phyloP scores from a whole-genome alignment of 1,139 yeast genomes.

The Yamadazyma atmosphaerica region DNA sequence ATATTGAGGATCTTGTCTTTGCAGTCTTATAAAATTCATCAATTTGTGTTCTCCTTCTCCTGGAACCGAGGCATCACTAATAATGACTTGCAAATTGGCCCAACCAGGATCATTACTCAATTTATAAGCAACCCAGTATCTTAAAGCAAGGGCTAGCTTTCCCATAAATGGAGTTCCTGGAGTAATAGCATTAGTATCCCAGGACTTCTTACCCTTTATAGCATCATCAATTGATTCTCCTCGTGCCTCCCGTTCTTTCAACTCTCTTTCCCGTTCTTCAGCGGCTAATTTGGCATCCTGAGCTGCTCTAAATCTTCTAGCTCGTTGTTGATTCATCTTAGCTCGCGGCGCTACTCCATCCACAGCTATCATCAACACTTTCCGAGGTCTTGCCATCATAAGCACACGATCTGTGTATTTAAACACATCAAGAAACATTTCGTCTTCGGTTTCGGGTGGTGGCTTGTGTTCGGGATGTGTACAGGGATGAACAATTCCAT shows the following conservation, averaged over 20 bases:
- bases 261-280: conserved; percentile 57
- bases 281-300: conserved; percentile 74
- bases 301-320: conserved; percentile 94
- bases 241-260: conserved; percentile 50
- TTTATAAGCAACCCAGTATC: conserved; percentile 90
- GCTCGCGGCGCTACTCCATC: conserved; percentile 99
- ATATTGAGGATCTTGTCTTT: conserved; percentile 71
- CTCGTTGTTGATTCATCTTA: conserved; percentile 97
- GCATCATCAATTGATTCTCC: conserved; percentile 71
- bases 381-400: conserved; percentile 93
- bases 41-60: conserved; percentile 99
- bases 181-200: conserved; percentile 94
- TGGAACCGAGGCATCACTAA: conserved; percentile 97
- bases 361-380: conserved; percentile 89
- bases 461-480: conserved; percentile 95
- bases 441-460: conserved; percentile 92
- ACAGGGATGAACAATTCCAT: conserved; percentile 97
- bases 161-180: conserved; percentile 99
- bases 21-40: conserved; percentile 88
- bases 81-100: conserved; percentile 79
- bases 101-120: conserved; percentile 88
- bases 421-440: conserved; percentile 89
- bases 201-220: conserved; percentile 55
- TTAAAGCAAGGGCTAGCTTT: conserved; percentile 75
- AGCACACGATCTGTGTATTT: conserved; percentile 86